phyloP scores from a whole-genome alignment of 1,284 basidiomycete genomes.

The Fistulinella staudtii region DNA sequence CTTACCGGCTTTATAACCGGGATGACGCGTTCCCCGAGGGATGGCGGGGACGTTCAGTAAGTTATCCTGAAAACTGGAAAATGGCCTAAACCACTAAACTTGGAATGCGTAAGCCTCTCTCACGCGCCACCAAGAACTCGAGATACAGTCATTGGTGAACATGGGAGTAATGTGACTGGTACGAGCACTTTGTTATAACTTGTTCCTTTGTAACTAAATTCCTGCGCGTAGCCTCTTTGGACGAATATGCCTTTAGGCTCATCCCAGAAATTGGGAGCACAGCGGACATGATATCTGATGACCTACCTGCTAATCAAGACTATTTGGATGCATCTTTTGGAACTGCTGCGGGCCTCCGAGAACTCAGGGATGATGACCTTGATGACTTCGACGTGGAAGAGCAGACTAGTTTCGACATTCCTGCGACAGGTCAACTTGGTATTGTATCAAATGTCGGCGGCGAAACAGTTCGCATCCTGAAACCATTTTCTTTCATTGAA shows the following conservation, averaged over 20 bases:
- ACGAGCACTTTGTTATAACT: conserved; percentile 1
- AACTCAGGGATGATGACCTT: conserved; percentile 65
- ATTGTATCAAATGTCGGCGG: conserved; percentile 68
- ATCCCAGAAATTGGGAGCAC: conserved; percentile 71
- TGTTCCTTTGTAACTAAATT: conserved; percentile 6
- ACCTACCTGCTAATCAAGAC: conserved; percentile 84
- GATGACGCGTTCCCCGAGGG: conserved; percentile 40
- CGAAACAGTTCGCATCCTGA: conserved; percentile 82
- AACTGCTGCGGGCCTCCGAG: conserved; percentile 69
- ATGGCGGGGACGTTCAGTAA: conserved; percentile 38
- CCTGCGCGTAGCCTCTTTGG: conserved; percentile 61
- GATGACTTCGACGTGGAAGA: conserved; percentile 59
- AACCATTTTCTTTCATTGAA: conserved; percentile 59
- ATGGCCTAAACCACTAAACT: too few relatives aligned
- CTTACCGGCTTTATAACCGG: conserved; percentile 51
- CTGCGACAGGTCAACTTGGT: conserved; percentile 35
- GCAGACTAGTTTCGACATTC: conserved; percentile 24
- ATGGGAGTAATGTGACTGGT: conserved; percentile 34
- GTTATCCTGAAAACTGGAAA: conserved; percentile 19
- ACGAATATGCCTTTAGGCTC: conserved; percentile 77
- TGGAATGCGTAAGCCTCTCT: too few relatives aligned
- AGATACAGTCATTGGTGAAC: conserved; percentile 5
- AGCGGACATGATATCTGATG: conserved; percentile 88
- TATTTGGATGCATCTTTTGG: conserved; percentile 85
- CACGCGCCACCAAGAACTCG: conserved; percentile 6